Conservation (phyloP, 768 basidiomycete species). For the Tricholomella constricta region DNA sequence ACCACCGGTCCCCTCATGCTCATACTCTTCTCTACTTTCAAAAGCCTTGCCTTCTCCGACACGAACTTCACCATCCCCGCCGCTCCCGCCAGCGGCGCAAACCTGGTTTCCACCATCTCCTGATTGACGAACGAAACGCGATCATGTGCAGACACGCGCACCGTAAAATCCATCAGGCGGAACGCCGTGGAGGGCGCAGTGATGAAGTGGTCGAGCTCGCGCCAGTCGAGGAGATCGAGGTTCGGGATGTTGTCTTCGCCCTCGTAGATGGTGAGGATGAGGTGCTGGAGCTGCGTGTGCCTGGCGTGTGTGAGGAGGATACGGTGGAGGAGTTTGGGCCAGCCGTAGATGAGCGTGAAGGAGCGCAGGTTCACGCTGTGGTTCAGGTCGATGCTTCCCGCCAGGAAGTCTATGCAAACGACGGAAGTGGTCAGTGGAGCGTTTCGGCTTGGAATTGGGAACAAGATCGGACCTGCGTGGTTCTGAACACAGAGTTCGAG, state of each 20-base stretch:
- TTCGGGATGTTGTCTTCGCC: constrained; percentile 15
- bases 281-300: constrained; percentile 7
- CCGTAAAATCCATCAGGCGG: constrained; percentile 8
- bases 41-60: constrained; percentile 8
- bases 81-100: constrained; percentile 13
- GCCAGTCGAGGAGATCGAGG: constrained; percentile 18
- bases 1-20: constrained; percentile 5
- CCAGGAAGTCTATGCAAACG: constrained; percentile 8
- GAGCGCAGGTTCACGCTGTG: constrained; percentile 14
- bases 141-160: constrained; percentile 14
- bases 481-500: constrained; percentile 14
- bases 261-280: constrained; percentile 13
- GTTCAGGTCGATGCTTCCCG: constrained; percentile 11
- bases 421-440: not conserved
- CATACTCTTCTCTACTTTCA: constrained; percentile 1
- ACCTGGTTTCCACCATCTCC: constrained; percentile 10
- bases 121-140: constrained; percentile 9
- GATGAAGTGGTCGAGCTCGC: constrained; percentile 11
- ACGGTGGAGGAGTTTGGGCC: constrained; percentile 14
- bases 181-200: constrained; percentile 7
- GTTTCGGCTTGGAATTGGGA: no score
- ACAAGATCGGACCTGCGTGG: constrained; percentile 6
- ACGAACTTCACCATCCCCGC: constrained; percentile 13
- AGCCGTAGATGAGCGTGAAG: constrained; percentile 16
- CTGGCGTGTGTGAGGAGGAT: constrained; percentile 6